phyloP scores from a whole-genome alignment of 2,329 filamentous ascomycete genomes.

The Colletotrichum sojae region DNA sequence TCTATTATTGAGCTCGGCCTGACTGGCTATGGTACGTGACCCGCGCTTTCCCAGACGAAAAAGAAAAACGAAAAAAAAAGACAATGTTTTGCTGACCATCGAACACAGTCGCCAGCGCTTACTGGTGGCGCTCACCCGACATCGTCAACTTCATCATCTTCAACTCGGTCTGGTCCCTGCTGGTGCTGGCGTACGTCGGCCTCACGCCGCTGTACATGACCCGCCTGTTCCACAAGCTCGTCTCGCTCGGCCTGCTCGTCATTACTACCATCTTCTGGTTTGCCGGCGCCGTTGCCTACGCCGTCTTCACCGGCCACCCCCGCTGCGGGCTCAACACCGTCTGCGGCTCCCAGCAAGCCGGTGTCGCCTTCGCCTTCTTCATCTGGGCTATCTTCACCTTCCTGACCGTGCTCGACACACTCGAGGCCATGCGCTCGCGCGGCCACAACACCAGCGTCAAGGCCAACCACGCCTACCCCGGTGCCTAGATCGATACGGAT shows the following conservation, averaged over 20 bases:
- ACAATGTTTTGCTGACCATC: slow-evolving; percentile 3
- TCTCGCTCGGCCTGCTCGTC: slow-evolving; percentile 76
- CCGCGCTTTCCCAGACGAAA: background rate
- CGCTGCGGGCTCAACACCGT: slow-evolving; percentile 65
- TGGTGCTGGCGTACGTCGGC: slow-evolving; percentile 79
- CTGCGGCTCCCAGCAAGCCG: slow-evolving; percentile 75
- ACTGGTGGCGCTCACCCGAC: slow-evolving; percentile 59
- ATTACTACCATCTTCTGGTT: slow-evolving; percentile 93
- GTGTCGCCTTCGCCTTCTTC: slow-evolving; percentile 76
- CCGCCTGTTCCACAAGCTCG: slow-evolving; percentile 73
- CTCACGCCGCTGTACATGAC: slow-evolving; percentile 75
- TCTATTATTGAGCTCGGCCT: slow-evolving; percentile 82
- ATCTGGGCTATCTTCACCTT: slow-evolving; percentile 68
- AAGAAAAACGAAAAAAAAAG: background rate
- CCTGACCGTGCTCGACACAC: slow-evolving; percentile 62
- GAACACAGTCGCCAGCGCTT: slow-evolving; percentile 66
- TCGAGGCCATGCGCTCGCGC: slow-evolving; percentile 60
- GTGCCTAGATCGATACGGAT: slow-evolving; percentile 11
- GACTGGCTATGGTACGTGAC: slow-evolving; percentile 76
- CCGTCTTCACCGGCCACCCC: slow-evolving; percentile 72
- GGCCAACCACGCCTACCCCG: slow-evolving; percentile 39
- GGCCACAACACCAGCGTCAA: slow-evolving; percentile 47
- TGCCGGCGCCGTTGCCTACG: slow-evolving; percentile 84
- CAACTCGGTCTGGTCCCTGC: slow-evolving; percentile 80
- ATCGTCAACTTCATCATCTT: slow-evolving; percentile 86